phyloP scores from a whole-genome alignment of 495 filamentous ascomycete species.

The Platismatia glauca region DNA sequence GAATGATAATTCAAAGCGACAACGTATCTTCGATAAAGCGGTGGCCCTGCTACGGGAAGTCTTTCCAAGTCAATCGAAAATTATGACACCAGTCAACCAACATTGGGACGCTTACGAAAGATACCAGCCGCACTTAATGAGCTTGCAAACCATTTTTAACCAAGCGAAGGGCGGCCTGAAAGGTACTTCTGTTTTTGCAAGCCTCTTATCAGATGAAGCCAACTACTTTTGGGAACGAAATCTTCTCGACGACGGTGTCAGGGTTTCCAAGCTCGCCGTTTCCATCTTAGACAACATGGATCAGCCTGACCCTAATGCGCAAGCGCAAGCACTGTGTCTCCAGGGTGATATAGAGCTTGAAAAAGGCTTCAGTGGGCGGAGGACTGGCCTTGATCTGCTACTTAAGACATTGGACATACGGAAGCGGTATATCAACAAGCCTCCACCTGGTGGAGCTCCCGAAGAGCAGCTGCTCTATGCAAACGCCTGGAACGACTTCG shows the following conservation, averaged over 20 bases:
- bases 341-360: not conserved
- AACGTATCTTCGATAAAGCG: not conserved
- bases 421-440: not conserved
- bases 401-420: not conserved
- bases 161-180: not conserved
- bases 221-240: not conserved
- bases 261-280: not conserved
- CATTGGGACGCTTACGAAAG: not conserved
- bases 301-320: not conserved
- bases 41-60: not conserved
- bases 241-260: not conserved
- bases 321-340: not conserved
- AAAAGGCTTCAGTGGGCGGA: not conserved
- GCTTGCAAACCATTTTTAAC: not conserved
- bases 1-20: not conserved
- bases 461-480: not conserved
- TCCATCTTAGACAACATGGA: not conserved
- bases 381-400: not conserved
- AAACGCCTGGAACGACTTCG: slow-evolving; percentile 1
- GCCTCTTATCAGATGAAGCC: not conserved
- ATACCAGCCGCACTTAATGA: not conserved
- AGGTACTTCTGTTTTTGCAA: not conserved
- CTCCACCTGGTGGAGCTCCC: not conserved
- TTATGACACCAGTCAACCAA: not conserved
- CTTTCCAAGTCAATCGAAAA: not conserved